These are phyloP conservation scores for Sporothrix brasiliensis DNA, from an alignment of 2,329 filamentous ascomycete species.

Conservation along the genomic window DNA sequence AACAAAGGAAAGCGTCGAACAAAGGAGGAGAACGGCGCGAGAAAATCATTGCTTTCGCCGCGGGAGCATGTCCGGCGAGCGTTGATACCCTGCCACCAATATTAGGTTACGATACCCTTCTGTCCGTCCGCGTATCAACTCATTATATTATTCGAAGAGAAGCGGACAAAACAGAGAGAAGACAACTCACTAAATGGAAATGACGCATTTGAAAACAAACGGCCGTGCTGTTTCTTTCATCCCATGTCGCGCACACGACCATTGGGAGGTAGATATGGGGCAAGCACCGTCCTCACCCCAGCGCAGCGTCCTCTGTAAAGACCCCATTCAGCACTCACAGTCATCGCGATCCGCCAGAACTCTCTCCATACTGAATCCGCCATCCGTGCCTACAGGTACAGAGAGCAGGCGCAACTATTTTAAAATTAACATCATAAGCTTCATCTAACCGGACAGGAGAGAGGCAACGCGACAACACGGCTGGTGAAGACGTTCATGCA, in stretches of 20 bases:
- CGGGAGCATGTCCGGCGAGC: not conserved
- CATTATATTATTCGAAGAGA: not conserved
- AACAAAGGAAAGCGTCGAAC: not conserved
- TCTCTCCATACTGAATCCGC: constrained; percentile 2
- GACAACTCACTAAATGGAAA: not conserved
- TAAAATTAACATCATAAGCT: not conserved
- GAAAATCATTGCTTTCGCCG: not conserved
- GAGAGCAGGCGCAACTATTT: not conserved
- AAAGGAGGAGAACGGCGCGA: not conserved
- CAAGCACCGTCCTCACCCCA: not conserved
- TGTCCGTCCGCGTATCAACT: not conserved
- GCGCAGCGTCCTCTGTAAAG: constrained; percentile 1
- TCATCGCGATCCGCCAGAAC: constrained; percentile 14
- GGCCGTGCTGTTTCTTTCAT: not conserved
- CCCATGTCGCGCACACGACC: not conserved
- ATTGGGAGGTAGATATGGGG: not conserved
- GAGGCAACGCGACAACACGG: not conserved
- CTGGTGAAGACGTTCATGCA: not conserved
- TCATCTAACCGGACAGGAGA: no score
- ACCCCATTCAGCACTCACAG: not conserved
- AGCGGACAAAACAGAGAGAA: not conserved
- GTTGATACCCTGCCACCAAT: not conserved
- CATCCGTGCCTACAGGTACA: not conserved
- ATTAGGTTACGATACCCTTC: not conserved
- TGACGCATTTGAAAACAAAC: not conserved